These are phyloP conservation scores for Rugonectria rugulosa DNA, from an alignment of 2,329 filamentous ascomycete species.

Conservation along the genomic window DNA sequence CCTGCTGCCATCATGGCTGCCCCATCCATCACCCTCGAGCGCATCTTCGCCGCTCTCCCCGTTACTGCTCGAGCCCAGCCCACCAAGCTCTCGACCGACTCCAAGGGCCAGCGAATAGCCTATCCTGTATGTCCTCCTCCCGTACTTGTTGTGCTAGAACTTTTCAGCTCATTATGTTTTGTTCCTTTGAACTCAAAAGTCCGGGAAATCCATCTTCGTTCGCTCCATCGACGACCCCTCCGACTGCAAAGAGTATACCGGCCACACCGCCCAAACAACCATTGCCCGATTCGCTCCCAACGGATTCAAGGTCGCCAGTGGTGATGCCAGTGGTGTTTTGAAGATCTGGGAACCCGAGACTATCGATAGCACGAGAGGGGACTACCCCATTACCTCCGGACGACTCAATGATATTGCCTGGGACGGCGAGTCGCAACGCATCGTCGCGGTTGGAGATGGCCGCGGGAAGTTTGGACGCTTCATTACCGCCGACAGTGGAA, in stretches of 20 bases:
- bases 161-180: neutral
- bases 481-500: constrained; percentile 94
- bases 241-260: constrained; percentile 86
- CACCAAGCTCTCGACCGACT: constrained; percentile 86
- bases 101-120: constrained; percentile 89
- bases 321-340: constrained; percentile 84
- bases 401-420: constrained; percentile 96
- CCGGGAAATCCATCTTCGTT: constrained; percentile 95
- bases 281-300: constrained; percentile 94
- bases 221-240: constrained; percentile 92
- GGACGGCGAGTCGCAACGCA: constrained; percentile 95
- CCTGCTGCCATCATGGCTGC: constrained; percentile 41
- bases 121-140: constrained; percentile 75
- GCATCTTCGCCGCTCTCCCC: constrained; percentile 86
- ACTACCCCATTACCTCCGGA: constrained; percentile 93
- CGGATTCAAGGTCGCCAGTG: constrained; percentile 93
- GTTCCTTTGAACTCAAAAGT: constrained; percentile 57
- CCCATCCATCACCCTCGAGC: constrained; percentile 63
- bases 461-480: constrained; percentile 93
- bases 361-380: constrained; percentile 85
- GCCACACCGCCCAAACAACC: constrained; percentile 87
- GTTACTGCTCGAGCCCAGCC: constrained; percentile 85
- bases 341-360: constrained; percentile 93
- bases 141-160: neutral
- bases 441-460: constrained; percentile 95